These are phyloP conservation scores for Boletus tomentosulus DNA, from an alignment of 768 basidiomycete species.

Conservation along the genomic window DNA sequence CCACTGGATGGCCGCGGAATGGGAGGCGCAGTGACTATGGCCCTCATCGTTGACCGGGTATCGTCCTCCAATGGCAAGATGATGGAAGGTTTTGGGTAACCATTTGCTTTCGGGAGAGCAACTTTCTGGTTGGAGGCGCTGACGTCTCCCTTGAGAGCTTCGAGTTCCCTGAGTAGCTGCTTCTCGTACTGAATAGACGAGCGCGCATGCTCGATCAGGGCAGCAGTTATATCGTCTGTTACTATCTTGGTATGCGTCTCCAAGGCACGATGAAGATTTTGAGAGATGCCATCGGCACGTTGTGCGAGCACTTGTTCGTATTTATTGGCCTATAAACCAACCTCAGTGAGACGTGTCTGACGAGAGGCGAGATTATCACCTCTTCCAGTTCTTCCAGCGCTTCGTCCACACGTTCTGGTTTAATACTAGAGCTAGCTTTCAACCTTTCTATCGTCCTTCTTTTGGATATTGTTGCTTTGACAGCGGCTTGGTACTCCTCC, in stretches of 20 bases:
- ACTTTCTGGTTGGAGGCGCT: slow-evolving; percentile 60
- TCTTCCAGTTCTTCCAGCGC: slow-evolving; percentile 92
- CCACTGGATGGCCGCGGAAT: slow-evolving; percentile 17
- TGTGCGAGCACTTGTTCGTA: slow-evolving; percentile 82
- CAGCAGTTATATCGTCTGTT: slow-evolving; percentile 86
- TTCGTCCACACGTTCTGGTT: slow-evolving; percentile 82
- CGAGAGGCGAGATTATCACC: slow-evolving; percentile 39
- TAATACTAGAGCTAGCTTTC: slow-evolving; percentile 82
- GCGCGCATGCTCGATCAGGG: slow-evolving; percentile 89
- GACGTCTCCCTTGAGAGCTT: slow-evolving; percentile 77
- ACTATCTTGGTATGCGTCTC: slow-evolving; percentile 81
- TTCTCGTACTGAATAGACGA: slow-evolving; percentile 90
- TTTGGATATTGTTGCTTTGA: slow-evolving; percentile 91
- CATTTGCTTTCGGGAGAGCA: slow-evolving; percentile 42
- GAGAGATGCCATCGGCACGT: slow-evolving; percentile 90
- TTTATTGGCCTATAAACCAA: slow-evolving; percentile 66
- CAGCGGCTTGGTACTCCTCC: slow-evolving; percentile 92
- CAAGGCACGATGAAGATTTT: slow-evolving; percentile 86
- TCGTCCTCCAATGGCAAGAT: slow-evolving; percentile 65
- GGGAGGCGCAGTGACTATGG: slow-evolving; percentile 19
- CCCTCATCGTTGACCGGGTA: slow-evolving; percentile 28
- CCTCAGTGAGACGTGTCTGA: slow-evolving; percentile 8
- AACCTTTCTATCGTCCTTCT: slow-evolving; percentile 86
- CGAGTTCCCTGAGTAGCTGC: slow-evolving; percentile 82
- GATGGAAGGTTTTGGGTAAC: slow-evolving; percentile 55